Percentiles rank a stretch among this genome's conserved stretches.
These are phyloP conservation scores for Meripilus lineatus DNA, from an alignment of 1,284 basidiomycete species.

Conservation along the genomic window DNA sequence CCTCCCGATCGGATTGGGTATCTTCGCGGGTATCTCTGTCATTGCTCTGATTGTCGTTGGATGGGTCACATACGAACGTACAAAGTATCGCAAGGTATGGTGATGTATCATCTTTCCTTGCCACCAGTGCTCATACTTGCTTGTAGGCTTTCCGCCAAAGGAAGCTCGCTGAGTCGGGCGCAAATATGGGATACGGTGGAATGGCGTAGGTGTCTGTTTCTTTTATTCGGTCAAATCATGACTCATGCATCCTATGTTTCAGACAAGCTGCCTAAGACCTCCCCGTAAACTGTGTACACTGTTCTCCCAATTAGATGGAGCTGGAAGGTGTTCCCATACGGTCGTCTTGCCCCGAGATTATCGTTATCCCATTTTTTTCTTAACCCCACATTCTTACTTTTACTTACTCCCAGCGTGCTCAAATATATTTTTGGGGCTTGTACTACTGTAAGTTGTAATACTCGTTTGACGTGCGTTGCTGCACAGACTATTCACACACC, in stretches of 20 bases:
- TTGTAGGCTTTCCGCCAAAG: constrained; percentile 69
- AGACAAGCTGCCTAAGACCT: constrained; percentile 13
- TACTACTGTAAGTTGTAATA: too few relatives aligned
- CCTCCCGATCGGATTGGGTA: constrained; percentile 73
- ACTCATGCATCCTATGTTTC: not conserved
- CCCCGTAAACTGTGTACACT: constrained; percentile 7
- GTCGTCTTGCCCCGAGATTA: too few relatives aligned
- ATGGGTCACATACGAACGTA: constrained; percentile 77
- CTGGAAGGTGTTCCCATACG: constrained; percentile 2
- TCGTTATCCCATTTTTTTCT: too few relatives aligned
- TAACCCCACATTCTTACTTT: too few relatives aligned
- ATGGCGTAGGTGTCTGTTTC: constrained; percentile 39
- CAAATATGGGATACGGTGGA: constrained; percentile 57
- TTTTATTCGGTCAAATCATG: not conserved
- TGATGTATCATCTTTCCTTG: not conserved
- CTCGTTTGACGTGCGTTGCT: too few relatives aligned
- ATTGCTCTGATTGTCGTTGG: constrained; percentile 76
- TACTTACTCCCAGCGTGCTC: too few relatives aligned
- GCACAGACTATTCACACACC: too few relatives aligned
- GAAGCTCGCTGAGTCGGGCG: constrained; percentile 64
- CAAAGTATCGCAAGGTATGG: constrained; percentile 74
- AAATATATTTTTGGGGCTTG: too few relatives aligned
- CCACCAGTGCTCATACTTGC: constrained; percentile 2
- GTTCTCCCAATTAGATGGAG: constrained; percentile 8
- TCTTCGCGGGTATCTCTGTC: constrained; percentile 78